Evolutionary conservation across 345 rosid genomes (phyloP).

Genomic region (Brassica juncea): DNA sequence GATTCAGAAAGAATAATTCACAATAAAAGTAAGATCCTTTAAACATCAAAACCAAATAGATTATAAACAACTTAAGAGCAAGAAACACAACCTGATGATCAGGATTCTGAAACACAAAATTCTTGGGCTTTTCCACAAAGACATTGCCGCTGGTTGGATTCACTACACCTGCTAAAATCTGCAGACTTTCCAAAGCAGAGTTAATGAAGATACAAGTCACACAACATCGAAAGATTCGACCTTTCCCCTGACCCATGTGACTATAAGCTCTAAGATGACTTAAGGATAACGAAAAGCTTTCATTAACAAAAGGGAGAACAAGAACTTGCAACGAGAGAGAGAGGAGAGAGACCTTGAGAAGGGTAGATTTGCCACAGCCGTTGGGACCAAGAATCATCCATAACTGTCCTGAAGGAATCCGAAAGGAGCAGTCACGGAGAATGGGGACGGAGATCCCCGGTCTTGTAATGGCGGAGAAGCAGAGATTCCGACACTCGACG

Average conservation of each 20-base stretch:
- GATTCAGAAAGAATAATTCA: neutral
- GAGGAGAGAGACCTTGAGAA: constrained; percentile 65
- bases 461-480: constrained; percentile 60
- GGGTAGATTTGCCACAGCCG: constrained; percentile 97
- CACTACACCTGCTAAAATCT: constrained; percentile 89
- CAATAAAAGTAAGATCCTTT: constrained; percentile 12
- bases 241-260: constrained; percentile 1
- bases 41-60: neutral
- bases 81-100: constrained; percentile 77
- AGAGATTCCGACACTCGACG: constrained; percentile 66
- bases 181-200: constrained; percentile 30
- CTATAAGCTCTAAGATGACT: neutral
- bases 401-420: constrained; percentile 71
- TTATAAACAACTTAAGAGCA: neutral
- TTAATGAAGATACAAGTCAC: neutral
- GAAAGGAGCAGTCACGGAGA: constrained; percentile 74
- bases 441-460: constrained; percentile 60
- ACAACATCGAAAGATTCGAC: constrained; percentile 17
- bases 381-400: constrained; percentile 99
- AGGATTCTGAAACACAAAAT: constrained; percentile 88
- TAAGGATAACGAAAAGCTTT: neutral
- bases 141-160: constrained; percentile 65
- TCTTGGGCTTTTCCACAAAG: constrained; percentile 66
- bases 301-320: neutral
- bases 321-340: neutral